Conservation (phyloP, 1,284 basidiomycete species). For the Vanrija humicola region DNA sequence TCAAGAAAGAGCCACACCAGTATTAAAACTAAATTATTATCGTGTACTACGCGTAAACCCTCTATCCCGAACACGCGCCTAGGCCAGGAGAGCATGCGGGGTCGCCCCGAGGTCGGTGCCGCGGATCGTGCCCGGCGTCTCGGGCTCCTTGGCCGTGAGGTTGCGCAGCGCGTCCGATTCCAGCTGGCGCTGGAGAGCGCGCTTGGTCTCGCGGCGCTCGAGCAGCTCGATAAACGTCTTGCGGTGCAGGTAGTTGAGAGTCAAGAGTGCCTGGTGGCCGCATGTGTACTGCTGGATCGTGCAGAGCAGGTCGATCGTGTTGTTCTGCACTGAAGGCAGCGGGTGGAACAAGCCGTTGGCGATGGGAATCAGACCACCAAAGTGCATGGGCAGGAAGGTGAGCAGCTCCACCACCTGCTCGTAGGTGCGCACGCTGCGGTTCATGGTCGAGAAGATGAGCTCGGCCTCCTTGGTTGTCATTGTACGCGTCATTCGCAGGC, state of each 20-base stretch:
- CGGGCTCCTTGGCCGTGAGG: not conserved
- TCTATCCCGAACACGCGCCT: not conserved
- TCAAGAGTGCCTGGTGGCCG: conserved; percentile 74
- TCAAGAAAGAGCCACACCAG: too few species aligned
- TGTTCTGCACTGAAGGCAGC: conserved; percentile 65
- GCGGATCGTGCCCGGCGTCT: conserved; percentile 5
- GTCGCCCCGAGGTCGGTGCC: conserved; percentile 8
- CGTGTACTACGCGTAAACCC: not conserved
- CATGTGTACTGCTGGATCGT: conserved; percentile 71
- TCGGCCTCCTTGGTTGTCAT: conserved; percentile 65
- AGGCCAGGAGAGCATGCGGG: conserved; percentile 9
- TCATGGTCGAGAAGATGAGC: conserved; percentile 69
- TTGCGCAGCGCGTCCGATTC: not conserved
- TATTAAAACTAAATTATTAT: too few species aligned
- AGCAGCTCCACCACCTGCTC: conserved; percentile 89
- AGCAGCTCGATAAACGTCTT: conserved; percentile 31
- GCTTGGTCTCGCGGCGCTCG: conserved; percentile 15
- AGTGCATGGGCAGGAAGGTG: conserved; percentile 68
- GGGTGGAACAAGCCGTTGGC: conserved; percentile 89
- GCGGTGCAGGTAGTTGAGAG: conserved; percentile 86
- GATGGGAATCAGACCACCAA: conserved; percentile 77
- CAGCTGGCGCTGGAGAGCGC: conserved; percentile 1
- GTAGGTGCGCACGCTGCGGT: conserved; percentile 66
- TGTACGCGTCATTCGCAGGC: conserved; percentile 61
- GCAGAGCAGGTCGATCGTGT: conserved; percentile 77